Percentiles rank a stretch among this genome's conserved stretches.
Evolutionary conservation across 106 monocot genomes (phyloP).

Genomic region (Dendrobium huoshanense): DNA sequence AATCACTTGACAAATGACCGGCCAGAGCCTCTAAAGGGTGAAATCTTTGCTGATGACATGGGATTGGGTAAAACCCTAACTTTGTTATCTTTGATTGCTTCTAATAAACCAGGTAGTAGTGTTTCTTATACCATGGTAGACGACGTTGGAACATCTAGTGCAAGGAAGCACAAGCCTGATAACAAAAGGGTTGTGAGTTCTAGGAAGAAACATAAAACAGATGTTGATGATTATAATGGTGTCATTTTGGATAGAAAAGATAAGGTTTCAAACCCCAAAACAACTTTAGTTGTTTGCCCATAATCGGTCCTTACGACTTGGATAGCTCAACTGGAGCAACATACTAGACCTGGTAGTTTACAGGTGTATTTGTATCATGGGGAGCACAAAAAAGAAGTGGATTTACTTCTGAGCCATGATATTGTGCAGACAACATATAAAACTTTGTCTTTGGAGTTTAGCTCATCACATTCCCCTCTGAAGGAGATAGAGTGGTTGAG

Average conservation of each 20-base stretch:
- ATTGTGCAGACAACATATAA: conserved; percentile 83
- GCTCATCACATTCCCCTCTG: conserved; percentile 37
- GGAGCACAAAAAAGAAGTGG: conserved; percentile 35
- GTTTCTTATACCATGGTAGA: not conserved
- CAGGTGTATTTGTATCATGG: conserved; percentile 87
- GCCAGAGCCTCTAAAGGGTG: conserved; percentile 66
- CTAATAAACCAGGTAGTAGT: conserved; percentile 15
- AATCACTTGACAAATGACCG: conserved; percentile 49
- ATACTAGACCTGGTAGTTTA: conserved; percentile 56
- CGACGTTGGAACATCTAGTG: not conserved
- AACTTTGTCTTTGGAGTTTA: conserved; percentile 54
- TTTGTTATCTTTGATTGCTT: conserved; percentile 71
- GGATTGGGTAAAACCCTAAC: conserved; percentile 93
- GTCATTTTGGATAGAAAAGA: not conserved
- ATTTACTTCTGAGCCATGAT: conserved; percentile 56
- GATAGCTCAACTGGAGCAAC: conserved; percentile 89
- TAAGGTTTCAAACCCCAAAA: conserved; percentile 11
- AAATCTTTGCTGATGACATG: conserved; percentile 98
- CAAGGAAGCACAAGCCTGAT: not conserved
- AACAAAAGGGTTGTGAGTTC: conserved; percentile 5
- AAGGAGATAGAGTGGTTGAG: conserved; percentile 74
- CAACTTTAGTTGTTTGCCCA: conserved; percentile 89
- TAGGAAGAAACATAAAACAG: conserved; percentile 30
- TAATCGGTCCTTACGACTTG: conserved; percentile 82
- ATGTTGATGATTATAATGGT: not conserved